Evolutionary conservation across 768 basidiomycete genomes (phyloP).

Genomic region (Suillus sp.): DNA sequence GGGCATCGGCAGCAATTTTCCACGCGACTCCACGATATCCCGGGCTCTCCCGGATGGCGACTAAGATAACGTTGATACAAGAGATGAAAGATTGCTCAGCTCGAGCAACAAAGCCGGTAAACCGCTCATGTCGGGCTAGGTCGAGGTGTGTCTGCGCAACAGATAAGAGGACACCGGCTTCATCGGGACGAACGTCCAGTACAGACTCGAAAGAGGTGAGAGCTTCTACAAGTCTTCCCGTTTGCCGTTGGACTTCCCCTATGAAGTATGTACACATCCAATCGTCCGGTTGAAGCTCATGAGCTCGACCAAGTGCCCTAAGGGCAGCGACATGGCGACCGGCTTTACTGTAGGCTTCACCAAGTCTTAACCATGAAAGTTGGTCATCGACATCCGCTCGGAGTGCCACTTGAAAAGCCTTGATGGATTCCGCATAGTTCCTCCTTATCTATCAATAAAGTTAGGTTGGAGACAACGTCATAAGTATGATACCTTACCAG

Average conservation of each 20-base stretch:
- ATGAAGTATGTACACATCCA: slow-evolving; percentile 87
- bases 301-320: slow-evolving; percentile 79
- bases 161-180: slow-evolving; percentile 71
- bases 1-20: slow-evolving; percentile 82
- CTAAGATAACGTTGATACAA: slow-evolving; percentile 55
- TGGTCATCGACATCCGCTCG: slow-evolving; percentile 77
- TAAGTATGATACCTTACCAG: slow-evolving; percentile 54
- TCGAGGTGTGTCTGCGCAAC: slow-evolving; percentile 74
- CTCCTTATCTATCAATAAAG: slow-evolving; percentile 53
- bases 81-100: slow-evolving; percentile 72
- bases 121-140: slow-evolving; percentile 63
- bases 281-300: slow-evolving; percentile 69
- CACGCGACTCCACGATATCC: slow-evolving; percentile 76
- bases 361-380: slow-evolving; percentile 86
- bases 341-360: slow-evolving; percentile 87
- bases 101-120: slow-evolving; percentile 71
- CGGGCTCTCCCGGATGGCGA: slow-evolving; percentile 49
- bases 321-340: slow-evolving; percentile 88
- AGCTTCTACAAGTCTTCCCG: slow-evolving; percentile 75
- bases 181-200: slow-evolving; percentile 55
- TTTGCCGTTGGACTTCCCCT: slow-evolving; percentile 80
- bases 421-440: slow-evolving; percentile 75
- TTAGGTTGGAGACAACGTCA: slow-evolving; percentile 8
- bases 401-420: slow-evolving; percentile 84
- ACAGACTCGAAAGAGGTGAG: slow-evolving; percentile 65